Evolutionary conservation across 208 protist species (phyloP), one percentile per base, ranked within the genome.

Genomic region (Wallacemonas rigidus): DNA sequence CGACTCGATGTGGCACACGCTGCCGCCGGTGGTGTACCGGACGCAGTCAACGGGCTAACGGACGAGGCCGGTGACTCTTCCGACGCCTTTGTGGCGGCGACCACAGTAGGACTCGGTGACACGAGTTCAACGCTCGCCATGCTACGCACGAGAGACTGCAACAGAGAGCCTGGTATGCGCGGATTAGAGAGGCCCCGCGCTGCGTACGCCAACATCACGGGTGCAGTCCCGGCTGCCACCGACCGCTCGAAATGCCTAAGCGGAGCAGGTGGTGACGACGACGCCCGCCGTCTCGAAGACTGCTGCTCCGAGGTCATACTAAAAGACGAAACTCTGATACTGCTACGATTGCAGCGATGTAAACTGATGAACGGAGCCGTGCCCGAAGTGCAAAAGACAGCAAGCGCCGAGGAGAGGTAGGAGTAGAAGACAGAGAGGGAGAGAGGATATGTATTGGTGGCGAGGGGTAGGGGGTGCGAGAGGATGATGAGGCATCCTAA

Each of bases 171-270:
- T 15, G 55, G 68, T n/a, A 40, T 15, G n/a, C 55, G 54, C 39
- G 68, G 54, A 45, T 63, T 63, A 6, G 3, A 15, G 5, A 54
- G 14, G 9, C 60, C 60, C 17, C 60, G 60, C 6, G 60, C 12
- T 8, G 60, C 43, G 8, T 50, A 17, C 43, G 60, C 43, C 7
- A 58, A 3, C 9, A 69, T 6, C 35, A 3, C 50, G 2, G 6
- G 35, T 5, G 12, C n/a, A 3, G 7, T n/a, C 6, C 8, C 11
- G 14, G 26, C 6, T 5, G 14, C 35, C 4, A 11, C 4, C 3
- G 17, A 12, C 11, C 64, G 51, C 51, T 69, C 64, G 57, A 69
- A 69, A 26, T 69, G 64, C 38, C 47, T 11, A 3, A 69, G 64
- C n/a, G 64, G 44, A 3, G 64, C 64, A 9, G 64, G 35, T n/a